These are phyloP conservation scores for Phytophthora europaea DNA, from an alignment of 352 stramenopile genomes.

Conservation along the genomic window DNA sequence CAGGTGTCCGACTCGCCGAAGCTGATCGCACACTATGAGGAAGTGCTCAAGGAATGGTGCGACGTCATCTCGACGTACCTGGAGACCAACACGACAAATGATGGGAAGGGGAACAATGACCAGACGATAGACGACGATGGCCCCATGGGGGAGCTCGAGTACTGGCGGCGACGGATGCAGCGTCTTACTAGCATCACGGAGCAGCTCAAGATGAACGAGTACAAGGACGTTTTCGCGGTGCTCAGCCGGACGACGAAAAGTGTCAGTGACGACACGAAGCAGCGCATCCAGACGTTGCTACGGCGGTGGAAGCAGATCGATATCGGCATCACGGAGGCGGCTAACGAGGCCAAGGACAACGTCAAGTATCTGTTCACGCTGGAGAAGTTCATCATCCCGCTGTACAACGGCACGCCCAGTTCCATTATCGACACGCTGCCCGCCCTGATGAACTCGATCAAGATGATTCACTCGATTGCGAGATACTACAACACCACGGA, in stretches of 20 bases:
- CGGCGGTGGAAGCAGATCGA: conserved; percentile 99
- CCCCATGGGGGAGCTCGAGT: conserved; percentile 97
- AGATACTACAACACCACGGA: conserved; percentile 99
- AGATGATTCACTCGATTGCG: conserved; percentile 99
- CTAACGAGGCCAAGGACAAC: conserved; percentile 99
- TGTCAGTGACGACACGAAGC: conserved; percentile 90
- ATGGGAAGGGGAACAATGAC: conserved; percentile 70
- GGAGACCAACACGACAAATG: conserved; percentile 86
- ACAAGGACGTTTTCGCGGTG: conserved; percentile 95
- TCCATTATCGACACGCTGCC: conserved; percentile 99
- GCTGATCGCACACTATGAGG: conserved; percentile 95
- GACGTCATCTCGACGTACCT: conserved; percentile 96
- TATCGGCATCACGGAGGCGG: conserved; percentile 98
- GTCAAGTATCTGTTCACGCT: conserved; percentile 99
- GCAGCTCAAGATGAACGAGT: conserved; percentile 98
- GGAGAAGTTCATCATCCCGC: conserved; percentile 95
- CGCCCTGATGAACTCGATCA: conserved; percentile 99
- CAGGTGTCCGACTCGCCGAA: conserved; percentile 90
- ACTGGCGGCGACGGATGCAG: conserved; percentile 97
- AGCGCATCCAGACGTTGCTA: conserved; percentile 95
- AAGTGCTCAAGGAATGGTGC: conserved; percentile 98
- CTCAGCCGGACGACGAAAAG: conserved; percentile 90
- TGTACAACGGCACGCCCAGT: conserved; percentile 94
- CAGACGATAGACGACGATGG: conserved; percentile 90
- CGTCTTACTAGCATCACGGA: conserved; percentile 99